These are phyloP conservation scores for Coemansia sp. DNA, from an alignment of 192 early-diverging fungal genomes.

Conservation along the genomic window DNA sequence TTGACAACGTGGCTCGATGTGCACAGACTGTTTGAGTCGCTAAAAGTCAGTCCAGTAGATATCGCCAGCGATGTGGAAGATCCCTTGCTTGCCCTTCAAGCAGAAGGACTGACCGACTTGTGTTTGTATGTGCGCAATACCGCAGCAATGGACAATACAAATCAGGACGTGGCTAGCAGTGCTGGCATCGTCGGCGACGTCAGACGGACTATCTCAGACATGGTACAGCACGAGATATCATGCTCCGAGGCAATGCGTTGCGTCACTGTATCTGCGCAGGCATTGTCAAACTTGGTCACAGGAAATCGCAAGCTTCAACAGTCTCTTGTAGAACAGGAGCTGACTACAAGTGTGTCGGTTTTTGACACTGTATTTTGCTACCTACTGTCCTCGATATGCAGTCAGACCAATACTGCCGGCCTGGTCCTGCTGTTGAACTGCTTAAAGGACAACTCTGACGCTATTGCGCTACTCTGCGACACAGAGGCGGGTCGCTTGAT, in stretches of 20 bases:
- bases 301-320: slow-evolving; percentile 23
- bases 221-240: slow-evolving; percentile 18
- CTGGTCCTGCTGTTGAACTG: slow-evolving; percentile 42
- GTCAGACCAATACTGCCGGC: slow-evolving; percentile 30
- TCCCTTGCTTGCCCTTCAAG: not conserved
- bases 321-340: slow-evolving; percentile 25
- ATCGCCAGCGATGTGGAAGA: not conserved
- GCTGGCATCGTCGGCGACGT: slow-evolving; percentile 16
- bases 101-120: slow-evolving; percentile 23
- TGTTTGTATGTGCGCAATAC: slow-evolving; percentile 48
- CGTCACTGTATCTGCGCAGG: slow-evolving; percentile 27
- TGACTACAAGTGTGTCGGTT: not conserved
- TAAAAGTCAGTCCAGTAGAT: not conserved
- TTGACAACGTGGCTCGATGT: slow-evolving; percentile 6
- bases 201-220: not conserved
- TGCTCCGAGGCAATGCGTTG: slow-evolving; percentile 25
- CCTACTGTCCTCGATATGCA: slow-evolving; percentile 24
- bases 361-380: slow-evolving; percentile 23
- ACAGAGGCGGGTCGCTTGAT: slow-evolving; percentile 21
- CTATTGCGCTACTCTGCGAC: slow-evolving; percentile 17
- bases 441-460: slow-evolving; percentile 17
- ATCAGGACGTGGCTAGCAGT: slow-evolving; percentile 21
- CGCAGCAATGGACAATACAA: slow-evolving; percentile 30
- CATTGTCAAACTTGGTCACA: slow-evolving; percentile 39
- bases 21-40: slow-evolving; percentile 20